Percentiles rank a stretch among this genome's conserved stretches.
Evolutionary conservation across 768 basidiomycete genomes (phyloP).

Genomic region (Ephemerocybe angulata): DNA sequence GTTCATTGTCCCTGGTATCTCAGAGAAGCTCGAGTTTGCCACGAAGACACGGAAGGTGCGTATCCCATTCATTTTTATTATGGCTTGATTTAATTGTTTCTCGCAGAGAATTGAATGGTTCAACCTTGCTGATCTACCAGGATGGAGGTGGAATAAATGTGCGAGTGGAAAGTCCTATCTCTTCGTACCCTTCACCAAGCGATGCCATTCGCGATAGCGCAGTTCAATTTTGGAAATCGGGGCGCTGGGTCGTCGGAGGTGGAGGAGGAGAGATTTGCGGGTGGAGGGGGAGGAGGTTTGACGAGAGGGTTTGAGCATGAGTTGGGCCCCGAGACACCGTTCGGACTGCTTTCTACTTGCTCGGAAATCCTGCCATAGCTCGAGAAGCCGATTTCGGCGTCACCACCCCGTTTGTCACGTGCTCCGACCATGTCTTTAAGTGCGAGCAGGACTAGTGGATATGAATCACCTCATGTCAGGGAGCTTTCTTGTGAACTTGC

Average conservation of each 20-base stretch:
- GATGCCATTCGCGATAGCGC: too few species aligned
- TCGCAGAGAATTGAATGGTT: constrained; percentile 99
- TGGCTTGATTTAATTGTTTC: too few species aligned
- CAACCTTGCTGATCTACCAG: constrained; percentile 80
- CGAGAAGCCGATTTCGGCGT: constrained; percentile 12
- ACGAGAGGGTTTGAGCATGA: neutral
- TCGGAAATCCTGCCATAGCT: constrained; percentile 38
- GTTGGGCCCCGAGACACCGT: neutral
- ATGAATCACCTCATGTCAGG: constrained; percentile 40
- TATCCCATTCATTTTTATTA: too few species aligned
- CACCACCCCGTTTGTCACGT: constrained; percentile 59
- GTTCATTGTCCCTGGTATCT: constrained; percentile 84
- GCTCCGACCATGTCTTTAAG: constrained; percentile 56
- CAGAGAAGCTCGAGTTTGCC: constrained; percentile 85
- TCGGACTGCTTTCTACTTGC: constrained; percentile 22
- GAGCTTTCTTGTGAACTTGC: constrained; percentile 85
- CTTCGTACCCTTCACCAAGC: constrained; percentile 93
- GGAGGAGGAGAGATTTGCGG: neutral
- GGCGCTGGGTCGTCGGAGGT: constrained; percentile 2
- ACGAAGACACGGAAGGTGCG: constrained; percentile 96
- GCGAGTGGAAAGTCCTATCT: constrained; percentile 85
- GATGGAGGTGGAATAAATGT: constrained; percentile 79
- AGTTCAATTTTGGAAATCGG: too few species aligned
- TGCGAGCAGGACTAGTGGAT: neutral
- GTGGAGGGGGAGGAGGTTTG: neutral